phyloP scores from a whole-genome alignment of 1,284 basidiomycete species.

The Apiotrichum domesticum region DNA sequence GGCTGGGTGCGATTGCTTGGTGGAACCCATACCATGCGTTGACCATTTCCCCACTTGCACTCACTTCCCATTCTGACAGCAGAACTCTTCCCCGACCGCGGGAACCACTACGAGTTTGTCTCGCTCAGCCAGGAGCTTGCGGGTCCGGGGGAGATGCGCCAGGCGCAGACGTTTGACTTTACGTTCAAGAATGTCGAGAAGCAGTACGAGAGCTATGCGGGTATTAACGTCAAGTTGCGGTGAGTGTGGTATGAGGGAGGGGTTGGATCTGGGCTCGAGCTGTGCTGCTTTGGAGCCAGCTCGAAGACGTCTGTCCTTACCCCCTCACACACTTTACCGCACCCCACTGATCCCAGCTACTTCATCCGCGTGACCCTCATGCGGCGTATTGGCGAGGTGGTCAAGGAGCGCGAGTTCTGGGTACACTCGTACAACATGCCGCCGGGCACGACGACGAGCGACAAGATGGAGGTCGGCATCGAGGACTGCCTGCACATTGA shows the following conservation, averaged over 20 bases:
- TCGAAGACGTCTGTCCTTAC: no score
- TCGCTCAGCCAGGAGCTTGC: slow-evolving; percentile 92
- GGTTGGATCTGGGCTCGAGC: no score
- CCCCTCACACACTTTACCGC: background rate
- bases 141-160: slow-evolving; percentile 86
- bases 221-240: slow-evolving; percentile 96
- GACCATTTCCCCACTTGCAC: background rate
- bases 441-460: slow-evolving; percentile 92
- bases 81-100: slow-evolving; percentile 81
- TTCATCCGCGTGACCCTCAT: slow-evolving; percentile 89
- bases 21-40: no score
- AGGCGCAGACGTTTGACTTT: slow-evolving; percentile 92
- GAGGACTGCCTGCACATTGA: slow-evolving; percentile 99
- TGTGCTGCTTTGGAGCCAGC: no score
- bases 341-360: slow-evolving; percentile 57
- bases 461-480: slow-evolving; percentile 99
- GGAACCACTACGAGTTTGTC: slow-evolving; percentile 96
- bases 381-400: slow-evolving; percentile 82
- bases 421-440: slow-evolving; percentile 98
- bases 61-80: background rate
- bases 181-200: slow-evolving; percentile 99
- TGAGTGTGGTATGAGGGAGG: slow-evolving; percentile 44
- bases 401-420: slow-evolving; percentile 91
- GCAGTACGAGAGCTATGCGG: slow-evolving; percentile 95
- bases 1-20: no score